Evolutionary conservation across 1,284 basidiomycete genomes (phyloP), one percentile per base, ranked within the genome.

Genomic region (Ceratobasidium papillatum): DNA sequence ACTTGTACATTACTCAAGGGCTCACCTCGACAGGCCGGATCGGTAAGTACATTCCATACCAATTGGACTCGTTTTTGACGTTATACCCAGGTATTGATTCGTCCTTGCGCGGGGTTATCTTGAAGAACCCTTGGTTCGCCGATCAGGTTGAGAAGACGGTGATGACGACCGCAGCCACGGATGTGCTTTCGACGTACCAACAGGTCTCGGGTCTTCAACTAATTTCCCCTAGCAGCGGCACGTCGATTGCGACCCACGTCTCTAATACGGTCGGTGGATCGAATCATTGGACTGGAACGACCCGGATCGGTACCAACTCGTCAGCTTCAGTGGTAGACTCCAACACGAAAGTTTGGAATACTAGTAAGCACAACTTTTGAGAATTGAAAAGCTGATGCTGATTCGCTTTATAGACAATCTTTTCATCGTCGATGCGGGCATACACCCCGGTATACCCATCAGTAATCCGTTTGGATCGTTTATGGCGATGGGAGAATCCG

Each of bases 271-370:
- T 45, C 25, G 65, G n/a, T 59, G 61, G 30, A 79, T 89, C 87
- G 9, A 88, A 89, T 79, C 87, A 89, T 79, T 88, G 87, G 86
- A 84, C 87, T 19, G 88, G 88, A 9, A 85, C 87, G 25, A 84
- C 85, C 75, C 83, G 78, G 43, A 87, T 88, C 64, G 85, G 84
- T 22, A 81, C 82, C 12, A 80, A 76, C 77, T 71, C 82, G 7
- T 78, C 80, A 1, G 78, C 56, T 54, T 81, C 81, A 9, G 89
- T 90, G n/a, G 88, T 90, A 22, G 88, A 89, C 77, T 80, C 84
- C 62, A 89, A 89, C 79, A 81, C 84, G 22, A 87, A 88, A 79
- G 88, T 90, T 9, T 85, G 86, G 78, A 82, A 83, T 75, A 89
- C 88, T 19, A 83, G 88, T 80, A 89, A 89, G 79, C 79, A 25